Evolutionary conservation across 805 yeast genomes (phyloP).

Genomic region (Debaryomyces hansenii): DNA sequence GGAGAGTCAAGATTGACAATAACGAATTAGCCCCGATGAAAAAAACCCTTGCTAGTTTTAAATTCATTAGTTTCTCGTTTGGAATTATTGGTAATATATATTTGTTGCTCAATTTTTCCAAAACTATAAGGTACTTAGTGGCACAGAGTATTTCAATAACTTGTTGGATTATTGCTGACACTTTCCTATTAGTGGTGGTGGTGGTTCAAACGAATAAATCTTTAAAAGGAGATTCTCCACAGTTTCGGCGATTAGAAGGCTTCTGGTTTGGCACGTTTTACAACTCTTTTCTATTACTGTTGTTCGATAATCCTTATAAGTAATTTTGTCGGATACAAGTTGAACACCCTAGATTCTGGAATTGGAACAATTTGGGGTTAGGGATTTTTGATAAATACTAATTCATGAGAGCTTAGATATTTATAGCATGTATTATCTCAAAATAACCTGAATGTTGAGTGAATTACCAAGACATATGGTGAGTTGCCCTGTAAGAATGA

Average conservation of each 20-base stretch:
- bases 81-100: slow-evolving; percentile 71
- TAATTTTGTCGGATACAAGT: slow-evolving; percentile 61
- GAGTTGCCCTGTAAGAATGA: too few relatives aligned
- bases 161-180: slow-evolving; percentile 64
- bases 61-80: slow-evolving; percentile 61
- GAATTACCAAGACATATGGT: too few relatives aligned
- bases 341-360: neutral
- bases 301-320: slow-evolving; percentile 53
- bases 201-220: slow-evolving; percentile 38
- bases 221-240: slow-evolving; percentile 13
- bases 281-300: slow-evolving; percentile 58
- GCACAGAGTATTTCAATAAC: slow-evolving; percentile 63
- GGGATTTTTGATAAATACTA: too few relatives aligned
- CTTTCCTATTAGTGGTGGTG: slow-evolving; percentile 51
- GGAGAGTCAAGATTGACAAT: slow-evolving; percentile 47
- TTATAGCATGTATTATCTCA: too few relatives aligned
- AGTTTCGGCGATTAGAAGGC: slow-evolving; percentile 50
- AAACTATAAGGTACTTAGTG: slow-evolving; percentile 52
- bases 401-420: too few relatives aligned
- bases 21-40: slow-evolving; percentile 23
- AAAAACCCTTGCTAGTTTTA: slow-evolving; percentile 49
- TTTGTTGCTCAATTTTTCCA: slow-evolving; percentile 69
- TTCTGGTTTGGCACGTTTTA: slow-evolving; percentile 77
- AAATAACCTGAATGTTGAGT: too few relatives aligned
- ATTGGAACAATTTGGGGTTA: too few relatives aligned